Base-by-base conservation (phyloP, 768 basidiomycete genomes). In the Podaxis sp. region DNA sequence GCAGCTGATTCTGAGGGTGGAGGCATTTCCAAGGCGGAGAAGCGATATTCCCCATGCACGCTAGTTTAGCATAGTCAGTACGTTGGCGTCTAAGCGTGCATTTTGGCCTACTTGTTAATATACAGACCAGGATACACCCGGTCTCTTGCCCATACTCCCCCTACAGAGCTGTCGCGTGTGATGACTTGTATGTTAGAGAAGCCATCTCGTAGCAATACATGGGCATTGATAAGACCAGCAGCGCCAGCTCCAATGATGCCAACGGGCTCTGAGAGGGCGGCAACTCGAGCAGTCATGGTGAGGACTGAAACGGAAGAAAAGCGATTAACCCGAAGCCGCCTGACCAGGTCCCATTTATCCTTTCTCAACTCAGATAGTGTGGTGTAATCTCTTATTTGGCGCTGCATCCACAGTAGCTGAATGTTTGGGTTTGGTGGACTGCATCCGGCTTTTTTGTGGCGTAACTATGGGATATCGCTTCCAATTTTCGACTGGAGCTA, bases 41-140 rank as follows among this genome's bases (percentile, higher is more conserved):
- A 87, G 10, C 76, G 67, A 62, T 80, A 87, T 63, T 89, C 85
- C 2, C 85, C 86, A 65, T 86, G 79, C 0, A 89, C 84, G 64
- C 87, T 88, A 57, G 23, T 32, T 55, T 28, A 5, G 11, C 25
- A 14, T 36, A 13, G 27, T n/a, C 13, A 16, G 4, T 16, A 10
- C 52, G 42, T 16, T 23, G 10, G 0, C 53, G 36, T 58, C 47
- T 21, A n/a, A 14, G 40, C 21, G 21, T n/a, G 40, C 38, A 50
- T 50, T 18, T 14, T 32, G 1, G 70, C 81, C 44, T 64, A 87
- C 87, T 84, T 89, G 72, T 89, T 89, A 16, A 86, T 75, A 1
- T 71, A 68, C 4, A 88, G 69, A 3, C 81, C 82, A 0, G 83
- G 79, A 69, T 87, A 88, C 0, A 87, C 71, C 3, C 84, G 74